Base-by-base conservation (phyloP, 2,329 filamentous ascomycete species). In the Myriosclerotinia curreyana region DNA sequence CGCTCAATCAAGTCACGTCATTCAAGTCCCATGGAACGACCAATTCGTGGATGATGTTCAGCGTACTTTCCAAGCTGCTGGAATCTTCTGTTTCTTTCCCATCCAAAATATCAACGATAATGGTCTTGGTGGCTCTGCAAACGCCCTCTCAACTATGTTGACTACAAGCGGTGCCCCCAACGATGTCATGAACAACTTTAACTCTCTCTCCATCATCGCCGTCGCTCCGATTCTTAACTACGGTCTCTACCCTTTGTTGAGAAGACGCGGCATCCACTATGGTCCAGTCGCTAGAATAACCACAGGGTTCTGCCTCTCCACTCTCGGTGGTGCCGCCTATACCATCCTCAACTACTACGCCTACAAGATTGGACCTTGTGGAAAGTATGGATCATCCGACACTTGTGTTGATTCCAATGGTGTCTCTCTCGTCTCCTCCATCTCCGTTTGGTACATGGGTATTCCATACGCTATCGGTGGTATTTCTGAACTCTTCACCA, bases 1-100 rank as follows among this genome's bases (percentile, higher is more conserved):
- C 11, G 78, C 83, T 5, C 77, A 81, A 34, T 76, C 75, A 1
- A 74, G 80, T 67, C 84, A 84, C 63, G 87, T 88, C 0, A 59
- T 65, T 0, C 91, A 87, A 84, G 92, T 93, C 84, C 88, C 86
- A 0, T 92, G 91, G 71, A 89, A 94, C 67, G 91, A 94, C 68
- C 84, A 83, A 55, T 94, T 90, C 87, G 89, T 94, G 36, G 89
- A 91, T 71, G 88, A 92, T 73, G 86, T 92, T 60, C 82, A 82
- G 62, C 87, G 89, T 75, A 89, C 88, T 66, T 79, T 90, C 66
- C 80, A 83, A 71, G 87, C 87, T 64, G 89, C 86, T 77, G 81
- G 83, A 68, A 88, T 91, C 55, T 93, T 90, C 76, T 70, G 79
- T 38, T 82, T 80, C 75, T 79, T 78, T 64, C 79, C 80, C 12